Percentiles rank a stretch among this genome's conserved stretches.
Evolutionary conservation across 208 protist genomes (phyloP).

Genomic region (Trypanosoma mega): DNA sequence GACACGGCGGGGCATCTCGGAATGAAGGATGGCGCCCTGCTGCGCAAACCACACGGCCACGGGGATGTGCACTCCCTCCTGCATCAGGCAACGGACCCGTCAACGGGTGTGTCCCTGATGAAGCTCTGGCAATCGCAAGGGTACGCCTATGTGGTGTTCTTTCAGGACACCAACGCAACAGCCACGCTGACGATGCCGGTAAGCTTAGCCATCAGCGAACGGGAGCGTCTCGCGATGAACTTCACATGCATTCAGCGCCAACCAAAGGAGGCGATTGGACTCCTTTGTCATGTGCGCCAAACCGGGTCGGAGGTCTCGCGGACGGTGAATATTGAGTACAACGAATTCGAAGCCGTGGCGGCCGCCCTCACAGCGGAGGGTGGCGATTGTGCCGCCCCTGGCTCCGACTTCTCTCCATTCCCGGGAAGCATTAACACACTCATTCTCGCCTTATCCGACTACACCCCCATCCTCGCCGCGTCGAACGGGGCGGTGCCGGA

Average conservation of each 20-base stretch:
- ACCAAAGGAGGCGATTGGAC: conserved; percentile 80
- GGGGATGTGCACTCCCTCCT: conserved; percentile 93
- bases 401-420: conserved; percentile 69
- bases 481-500: conserved; percentile 84
- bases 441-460: conserved; percentile 64
- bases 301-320: conserved; percentile 22
- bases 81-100: conserved; percentile 36
- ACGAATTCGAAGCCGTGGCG: conserved; percentile 70
- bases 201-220: conserved; percentile 74
- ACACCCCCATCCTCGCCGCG: conserved; percentile 47
- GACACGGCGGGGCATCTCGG: conserved; percentile 78
- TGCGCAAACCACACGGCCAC: conserved; percentile 94
- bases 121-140: conserved; percentile 52
- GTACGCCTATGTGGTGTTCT: conserved; percentile 81
- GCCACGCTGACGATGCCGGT: conserved; percentile 70
- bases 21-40: conserved; percentile 44
- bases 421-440: conserved; percentile 94
- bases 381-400: conserved; percentile 36
- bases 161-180: conserved; percentile 94
- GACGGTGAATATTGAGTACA: conserved; percentile 85
- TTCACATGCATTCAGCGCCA: conserved; percentile 88
- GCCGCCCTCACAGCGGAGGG: conserved; percentile 38
- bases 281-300: conserved; percentile 44
- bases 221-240: conserved; percentile 78
- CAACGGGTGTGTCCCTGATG: conserved; percentile 28